These are phyloP conservation scores for Exophiala phaeomuriformis DNA, from an alignment of 2,329 filamentous ascomycete species.

Conservation along the genomic window DNA sequence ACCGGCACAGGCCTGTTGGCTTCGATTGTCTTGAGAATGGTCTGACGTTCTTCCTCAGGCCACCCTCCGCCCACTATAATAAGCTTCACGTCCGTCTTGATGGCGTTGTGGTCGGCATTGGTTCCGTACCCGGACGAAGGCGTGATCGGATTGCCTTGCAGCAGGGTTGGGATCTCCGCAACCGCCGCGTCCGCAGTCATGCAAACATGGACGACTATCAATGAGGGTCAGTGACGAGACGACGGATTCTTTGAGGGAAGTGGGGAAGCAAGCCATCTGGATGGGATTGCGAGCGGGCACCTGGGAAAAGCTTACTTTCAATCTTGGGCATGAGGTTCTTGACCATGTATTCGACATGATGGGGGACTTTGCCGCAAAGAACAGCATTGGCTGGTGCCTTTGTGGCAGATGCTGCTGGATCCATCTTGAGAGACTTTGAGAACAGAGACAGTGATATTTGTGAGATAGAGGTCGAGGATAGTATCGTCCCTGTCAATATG, in stretches of 20 bases:
- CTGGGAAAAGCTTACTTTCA: slow-evolving; percentile 7
- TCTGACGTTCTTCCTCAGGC: slow-evolving; percentile 9
- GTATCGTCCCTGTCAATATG: too few species aligned
- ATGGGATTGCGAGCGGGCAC: too few species aligned
- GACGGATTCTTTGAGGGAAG: neutral
- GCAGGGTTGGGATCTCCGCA: slow-evolving; percentile 17
- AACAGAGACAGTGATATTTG: too few species aligned
- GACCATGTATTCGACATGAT: slow-evolving; percentile 8
- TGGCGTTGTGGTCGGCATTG: slow-evolving; percentile 5
- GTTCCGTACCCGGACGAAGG: slow-evolving; percentile 12
- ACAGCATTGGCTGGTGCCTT: slow-evolving; percentile 15
- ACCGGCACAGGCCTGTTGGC: slow-evolving; percentile 13
- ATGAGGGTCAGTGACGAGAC: neutral
- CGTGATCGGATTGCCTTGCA: slow-evolving; percentile 12
- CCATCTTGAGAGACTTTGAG: too few species aligned
- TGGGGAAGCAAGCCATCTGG: too few species aligned
- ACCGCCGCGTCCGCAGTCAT: slow-evolving; percentile 9
- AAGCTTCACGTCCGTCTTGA: slow-evolving; percentile 11
- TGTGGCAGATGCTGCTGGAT: neutral
- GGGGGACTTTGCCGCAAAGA: slow-evolving; percentile 16
- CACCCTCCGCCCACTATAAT: slow-evolving; percentile 19
- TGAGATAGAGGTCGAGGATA: too few species aligned
- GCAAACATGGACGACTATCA: slow-evolving; percentile 19
- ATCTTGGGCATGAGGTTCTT: slow-evolving; percentile 17
- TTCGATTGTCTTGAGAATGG: slow-evolving; percentile 11